Conservation (phyloP, 371 early-diverging fungal genomes). For the Apophysomyces variabilis region DNA sequence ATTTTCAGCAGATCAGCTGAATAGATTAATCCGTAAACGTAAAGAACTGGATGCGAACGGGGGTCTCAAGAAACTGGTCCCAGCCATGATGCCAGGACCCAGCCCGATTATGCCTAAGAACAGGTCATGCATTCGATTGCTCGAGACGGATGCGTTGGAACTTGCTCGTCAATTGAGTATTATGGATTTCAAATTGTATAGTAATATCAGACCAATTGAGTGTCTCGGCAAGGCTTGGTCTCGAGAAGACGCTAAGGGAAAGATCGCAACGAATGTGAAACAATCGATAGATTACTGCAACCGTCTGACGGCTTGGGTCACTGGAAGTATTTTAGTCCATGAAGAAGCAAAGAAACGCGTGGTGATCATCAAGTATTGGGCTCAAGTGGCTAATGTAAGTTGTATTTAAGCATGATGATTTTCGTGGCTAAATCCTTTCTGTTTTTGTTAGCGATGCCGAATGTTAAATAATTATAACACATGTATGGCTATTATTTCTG, state of each 20-base stretch:
- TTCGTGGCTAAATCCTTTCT: neutral
- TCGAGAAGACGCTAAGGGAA: conserved; percentile 59
- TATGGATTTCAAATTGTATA: conserved; percentile 78
- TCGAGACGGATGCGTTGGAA: conserved; percentile 91
- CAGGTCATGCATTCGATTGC: conserved; percentile 64
- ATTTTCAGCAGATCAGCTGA: conserved; percentile 70
- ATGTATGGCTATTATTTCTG: conserved; percentile 86
- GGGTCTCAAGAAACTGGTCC: conserved; percentile 65
- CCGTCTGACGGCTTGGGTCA: conserved; percentile 78
- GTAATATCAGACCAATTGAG: conserved; percentile 82
- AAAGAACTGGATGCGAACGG: conserved; percentile 57
- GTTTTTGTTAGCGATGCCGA: conserved; percentile 55
- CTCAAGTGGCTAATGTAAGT: conserved; percentile 78
- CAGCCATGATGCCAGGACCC: conserved; percentile 65
- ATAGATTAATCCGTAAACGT: conserved; percentile 71
- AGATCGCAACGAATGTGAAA: conserved; percentile 69
- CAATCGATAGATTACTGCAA: conserved; percentile 73
- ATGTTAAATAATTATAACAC: conserved; percentile 89
- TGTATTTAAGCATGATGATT: neutral
- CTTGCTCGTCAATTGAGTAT: conserved; percentile 92
- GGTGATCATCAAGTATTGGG: conserved; percentile 76
- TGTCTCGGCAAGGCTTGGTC: conserved; percentile 90
- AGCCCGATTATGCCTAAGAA: conserved; percentile 72
- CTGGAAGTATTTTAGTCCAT: conserved; percentile 73
- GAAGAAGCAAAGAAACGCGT: conserved; percentile 79